Percentiles rank a stretch among this genome's conserved stretches.
Conservation (phyloP, 2,329 filamentous ascomycete genomes). For the Beauveria sp. region DNA sequence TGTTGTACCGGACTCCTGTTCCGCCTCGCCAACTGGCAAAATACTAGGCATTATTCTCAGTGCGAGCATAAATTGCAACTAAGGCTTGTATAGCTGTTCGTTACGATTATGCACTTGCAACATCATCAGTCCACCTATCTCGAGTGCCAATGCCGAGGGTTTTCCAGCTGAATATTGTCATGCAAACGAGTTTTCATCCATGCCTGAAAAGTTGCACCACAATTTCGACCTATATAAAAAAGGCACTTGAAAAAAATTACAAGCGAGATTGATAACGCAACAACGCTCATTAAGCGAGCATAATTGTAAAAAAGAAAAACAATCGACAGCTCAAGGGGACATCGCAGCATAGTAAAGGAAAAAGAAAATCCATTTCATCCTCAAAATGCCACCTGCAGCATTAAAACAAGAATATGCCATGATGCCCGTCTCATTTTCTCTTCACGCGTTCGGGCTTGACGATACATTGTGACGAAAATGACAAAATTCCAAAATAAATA, state of each 20-base stretch:
- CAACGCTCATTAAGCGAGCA: neutral
- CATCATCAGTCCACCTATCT: too few relatives aligned
- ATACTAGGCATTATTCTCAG: too few relatives aligned
- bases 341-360: neutral
- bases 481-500: slow-evolving; percentile 3
- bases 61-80: too few relatives aligned
- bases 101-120: too few relatives aligned
- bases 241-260: neutral
- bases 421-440: neutral
- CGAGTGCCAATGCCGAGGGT: too few relatives aligned
- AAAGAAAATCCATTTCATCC: slow-evolving; percentile 4
- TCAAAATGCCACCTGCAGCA: neutral
- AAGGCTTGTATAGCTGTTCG: too few relatives aligned
- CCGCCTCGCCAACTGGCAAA: too few relatives aligned
- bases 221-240: neutral
- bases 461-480: slow-evolving; percentile 2
- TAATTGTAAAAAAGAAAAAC: neutral
- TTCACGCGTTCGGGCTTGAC: neutral
- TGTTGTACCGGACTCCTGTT: too few relatives aligned
- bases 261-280: neutral
- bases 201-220: neutral
- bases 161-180: too few relatives aligned
- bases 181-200: neutral
- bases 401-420: neutral
- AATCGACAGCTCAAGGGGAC: neutral